Base-by-base conservation (phyloP, 139 green algal species). In the Pseudopediastrum boryanum region DNA sequence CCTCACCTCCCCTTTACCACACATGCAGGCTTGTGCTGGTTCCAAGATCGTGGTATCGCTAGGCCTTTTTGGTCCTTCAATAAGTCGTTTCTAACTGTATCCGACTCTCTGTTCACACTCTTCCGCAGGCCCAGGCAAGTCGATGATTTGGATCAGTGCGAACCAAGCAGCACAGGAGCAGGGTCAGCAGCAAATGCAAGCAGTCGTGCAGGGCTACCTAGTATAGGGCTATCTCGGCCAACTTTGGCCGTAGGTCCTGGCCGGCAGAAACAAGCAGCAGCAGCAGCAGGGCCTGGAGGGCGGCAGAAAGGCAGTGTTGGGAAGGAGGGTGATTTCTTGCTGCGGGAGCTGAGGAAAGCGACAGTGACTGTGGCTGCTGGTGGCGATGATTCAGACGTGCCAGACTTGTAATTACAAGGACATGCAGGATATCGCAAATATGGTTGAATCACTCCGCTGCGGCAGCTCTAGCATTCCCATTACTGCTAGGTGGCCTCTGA, bases 341-440 rank as follows among this genome's bases (percentile, higher is more conserved):
- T 59, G 9, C 39, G 38, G 6, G 52, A 59, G 39, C 7, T 69
- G n/a, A n/a, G 77, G 13, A 71, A 44, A 27, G 82, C 82, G 54
- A 46, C 63, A 38, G 73, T 85, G 58, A 21, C 46, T 39, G 66
- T 31, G 63, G 71, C n/a, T 33, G 73, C 44, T 6, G 83, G 74
- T 1, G 66, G 39, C 33, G 81, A 87, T 46, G 78, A 71, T 19
- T 69, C 83, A 61, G 65, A 87, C 5, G 46, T 83, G 48, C 82
- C 82, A 8, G 82, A 73, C 9, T 16, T 86, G 23, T 86, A 35
- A 71, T 41, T 29, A 7, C 29, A 6, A 61, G 54, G 10, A n/a
- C 13, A n/a, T 25, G 54, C 8, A 64, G 25, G 13, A 56, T 12
- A 16, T 16, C 13, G 46, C 46, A 56, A 12, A n/a, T 12, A 56